Conservation (phyloP, 2,329 filamentous ascomycete species). For the Pseudocercospora vitis region DNA sequence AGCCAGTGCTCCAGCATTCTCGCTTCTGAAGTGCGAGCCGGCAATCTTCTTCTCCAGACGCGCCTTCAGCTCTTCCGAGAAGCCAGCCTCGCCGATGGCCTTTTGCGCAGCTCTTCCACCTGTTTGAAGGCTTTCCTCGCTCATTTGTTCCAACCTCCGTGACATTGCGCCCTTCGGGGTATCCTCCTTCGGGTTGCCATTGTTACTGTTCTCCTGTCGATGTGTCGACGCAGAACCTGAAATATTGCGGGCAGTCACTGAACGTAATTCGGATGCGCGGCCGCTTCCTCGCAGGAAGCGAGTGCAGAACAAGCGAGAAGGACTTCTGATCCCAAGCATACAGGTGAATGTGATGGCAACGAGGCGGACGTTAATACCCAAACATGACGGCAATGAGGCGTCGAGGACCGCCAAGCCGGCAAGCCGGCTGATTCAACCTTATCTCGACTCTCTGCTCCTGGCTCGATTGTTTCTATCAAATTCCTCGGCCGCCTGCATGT, state of each 20-base stretch:
- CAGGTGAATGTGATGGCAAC: conserved; percentile 18
- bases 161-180: conserved; percentile 58
- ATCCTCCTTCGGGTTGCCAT: conserved; percentile 22
- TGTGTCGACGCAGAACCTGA: conserved; percentile 25
- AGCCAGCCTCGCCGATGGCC: conserved; percentile 61
- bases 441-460: no score
- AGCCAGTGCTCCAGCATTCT: conserved; percentile 43
- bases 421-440: no score
- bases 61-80: conserved; percentile 61
- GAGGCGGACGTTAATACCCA: neutral
- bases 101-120: conserved; percentile 57
- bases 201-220: conserved; percentile 2
- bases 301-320: conserved; percentile 38
- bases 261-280: conserved; percentile 8
- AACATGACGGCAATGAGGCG: neutral
- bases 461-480: no score
- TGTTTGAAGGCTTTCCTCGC: conserved; percentile 57
- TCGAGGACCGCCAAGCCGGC: no score
- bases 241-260: conserved; percentile 20
- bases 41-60: conserved; percentile 61
- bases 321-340: conserved; percentile 28
- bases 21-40: conserved; percentile 54
- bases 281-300: conserved; percentile 42
- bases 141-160: conserved; percentile 59
- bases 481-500: no score